Evolutionary conservation across 306 rosid genomes (phyloP).

Genomic region (Clitoria ternatea): DNA sequence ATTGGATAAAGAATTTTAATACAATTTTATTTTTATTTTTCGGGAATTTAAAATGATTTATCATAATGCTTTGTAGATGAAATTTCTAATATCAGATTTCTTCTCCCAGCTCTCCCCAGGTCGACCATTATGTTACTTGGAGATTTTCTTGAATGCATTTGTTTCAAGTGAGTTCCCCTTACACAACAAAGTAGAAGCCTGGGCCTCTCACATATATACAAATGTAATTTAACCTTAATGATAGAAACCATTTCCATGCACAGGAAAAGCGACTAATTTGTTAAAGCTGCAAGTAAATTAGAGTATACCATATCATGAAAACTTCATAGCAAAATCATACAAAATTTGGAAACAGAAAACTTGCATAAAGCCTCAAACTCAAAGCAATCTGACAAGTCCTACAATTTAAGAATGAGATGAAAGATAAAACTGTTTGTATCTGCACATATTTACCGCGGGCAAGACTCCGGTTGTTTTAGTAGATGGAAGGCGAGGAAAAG

Average conservation of each 20-base stretch:
- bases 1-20: not conserved
- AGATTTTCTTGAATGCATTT: not conserved
- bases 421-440: slow-evolving; percentile 1
- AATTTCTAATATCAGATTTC: not conserved
- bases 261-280: not conserved
- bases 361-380: not conserved
- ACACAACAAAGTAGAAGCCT: not conserved
- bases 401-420: not conserved
- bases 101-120: not conserved
- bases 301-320: not conserved
- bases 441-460: slow-evolving; percentile 67
- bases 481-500: slow-evolving; percentile 69
- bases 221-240: not conserved
- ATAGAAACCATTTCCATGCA: not conserved
- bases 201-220: not conserved
- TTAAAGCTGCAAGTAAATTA: not conserved
- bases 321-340: not conserved
- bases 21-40: not conserved
- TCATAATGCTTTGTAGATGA: not conserved
- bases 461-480: slow-evolving; percentile 72
- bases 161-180: not conserved
- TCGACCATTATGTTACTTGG: not conserved
- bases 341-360: not conserved
- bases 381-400: not conserved
- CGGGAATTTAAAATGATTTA: not conserved